Evolutionary conservation across 495 filamentous ascomycete species (phyloP), one percentile per base, ranked within the genome.

Genomic region (Talaromyces proteolyticus): DNA sequence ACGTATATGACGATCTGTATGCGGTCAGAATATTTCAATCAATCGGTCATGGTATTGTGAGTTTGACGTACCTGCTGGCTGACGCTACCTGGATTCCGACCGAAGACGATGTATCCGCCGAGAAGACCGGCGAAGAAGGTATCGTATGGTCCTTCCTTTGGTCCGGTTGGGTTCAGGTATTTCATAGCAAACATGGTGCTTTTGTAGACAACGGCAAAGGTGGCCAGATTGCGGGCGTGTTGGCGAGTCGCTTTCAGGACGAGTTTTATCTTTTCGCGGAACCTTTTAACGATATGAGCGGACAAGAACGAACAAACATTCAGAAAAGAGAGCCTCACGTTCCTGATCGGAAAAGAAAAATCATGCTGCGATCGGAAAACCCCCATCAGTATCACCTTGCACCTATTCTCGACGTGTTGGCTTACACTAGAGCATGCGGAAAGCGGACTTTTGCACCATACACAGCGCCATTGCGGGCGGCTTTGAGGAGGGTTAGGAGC

Each of bases 381-480:
- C 19, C 26, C 8, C 17, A 6, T 21, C n/a, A 16, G 4, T 41
- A 22, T 8, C 16, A 34, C 36, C 10, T 21, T 8, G n/a, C 24
- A 23, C 4, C 7, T 25, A 6, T 1, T 47, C n/a, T 48, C 4
- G 42, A 42, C n/a, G 14, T 29, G 40, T 23, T n/a, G 24, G 54
- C 75, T 53, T 81, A 91, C 85, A 98, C 93, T 52, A 98, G 79
- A 46, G 93, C 93, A 72, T 98, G 93, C 58, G 93, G 93, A 75
- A 97, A 96, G 55, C 93, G 91, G 65, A 99, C 89, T 80, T 97
- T 99, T 57, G 91, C 83, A 22, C 93, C 93, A 72, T 97, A 99
- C 51, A 96, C 89, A 54, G 90, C 82, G 65, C 93, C 93, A 85
- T 97, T 99, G 66, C 93, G 91, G 43, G 91, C 82, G 53, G 79